Percentiles rank a stretch among this genome's conserved stretches.
These are phyloP conservation scores for Haplographium delicatum DNA, from an alignment of 495 filamentous ascomycete genomes.

Conservation along the genomic window DNA sequence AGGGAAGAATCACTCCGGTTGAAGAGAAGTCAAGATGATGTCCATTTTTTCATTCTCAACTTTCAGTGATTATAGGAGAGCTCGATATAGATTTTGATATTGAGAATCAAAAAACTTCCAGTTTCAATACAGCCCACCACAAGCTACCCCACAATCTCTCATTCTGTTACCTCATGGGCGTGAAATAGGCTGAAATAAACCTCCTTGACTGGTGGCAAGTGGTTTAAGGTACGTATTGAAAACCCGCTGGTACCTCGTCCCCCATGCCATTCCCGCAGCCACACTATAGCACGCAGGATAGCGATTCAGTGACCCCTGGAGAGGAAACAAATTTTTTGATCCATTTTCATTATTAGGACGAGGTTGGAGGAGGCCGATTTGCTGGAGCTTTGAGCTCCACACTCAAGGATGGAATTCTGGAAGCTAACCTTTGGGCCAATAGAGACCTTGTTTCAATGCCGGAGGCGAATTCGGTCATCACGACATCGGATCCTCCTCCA, in stretches of 20 bases:
- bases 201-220: not conserved
- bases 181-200: not conserved
- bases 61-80: no score
- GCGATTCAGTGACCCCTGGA: not conserved
- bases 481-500: slow-evolving; percentile 13
- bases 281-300: not conserved
- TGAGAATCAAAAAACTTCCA: not conserved
- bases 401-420: no score
- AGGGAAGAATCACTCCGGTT: no score
- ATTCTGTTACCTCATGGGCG: slow-evolving; percentile 11
- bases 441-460: not conserved
- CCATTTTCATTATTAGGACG: not conserved
- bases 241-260: not conserved
- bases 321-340: not conserved
- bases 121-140: not conserved
- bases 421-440: no score
- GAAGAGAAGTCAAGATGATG: no score
- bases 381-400: no score
- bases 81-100: slow-evolving; percentile 3
- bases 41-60: no score
- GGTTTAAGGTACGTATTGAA: slow-evolving; percentile 5
- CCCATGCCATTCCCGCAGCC: slow-evolving; percentile 10
- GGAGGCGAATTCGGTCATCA: slow-evolving; percentile 6
- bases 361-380: not conserved
- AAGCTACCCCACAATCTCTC: slow-evolving; percentile 15